These are phyloP conservation scores for Eleusine indica DNA, from an alignment of 176 grass and related monocot species.

Conservation along the genomic window DNA sequence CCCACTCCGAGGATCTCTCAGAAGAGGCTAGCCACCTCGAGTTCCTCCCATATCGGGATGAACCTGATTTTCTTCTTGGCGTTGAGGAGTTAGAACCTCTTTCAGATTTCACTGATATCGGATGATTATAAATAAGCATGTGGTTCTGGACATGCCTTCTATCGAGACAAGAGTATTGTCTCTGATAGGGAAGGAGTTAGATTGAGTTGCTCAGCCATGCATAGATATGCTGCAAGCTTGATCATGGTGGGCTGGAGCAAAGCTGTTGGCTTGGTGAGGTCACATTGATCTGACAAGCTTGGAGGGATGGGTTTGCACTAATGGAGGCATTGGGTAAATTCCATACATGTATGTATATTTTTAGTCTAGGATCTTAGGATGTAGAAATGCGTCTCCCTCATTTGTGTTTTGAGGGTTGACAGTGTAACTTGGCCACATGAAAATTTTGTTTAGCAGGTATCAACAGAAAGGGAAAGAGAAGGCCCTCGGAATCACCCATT, in stretches of 20 bases:
- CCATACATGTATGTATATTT: slow-evolving; percentile 75
- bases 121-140: slow-evolving; percentile 49
- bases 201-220: slow-evolving; percentile 3
- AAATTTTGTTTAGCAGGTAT: slow-evolving; percentile 64
- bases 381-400: slow-evolving; percentile 43
- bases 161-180: slow-evolving; percentile 35
- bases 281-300: slow-evolving; percentile 40
- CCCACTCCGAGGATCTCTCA: slow-evolving; percentile 21
- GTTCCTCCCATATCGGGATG: slow-evolving; percentile 49
- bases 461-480: slow-evolving; percentile 37
- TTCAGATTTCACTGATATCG: slow-evolving; percentile 78
- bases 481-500: slow-evolving; percentile 25
- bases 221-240: slow-evolving; percentile 14
- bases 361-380: slow-evolving; percentile 56
- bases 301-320: slow-evolving; percentile 35
- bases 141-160: slow-evolving; percentile 17
- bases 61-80: slow-evolving; percentile 53
- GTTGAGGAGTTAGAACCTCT: slow-evolving; percentile 76
- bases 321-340: slow-evolving; percentile 59
- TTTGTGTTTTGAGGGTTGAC: slow-evolving; percentile 38
- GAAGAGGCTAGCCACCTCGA: slow-evolving; percentile 37
- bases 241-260: slow-evolving; percentile 35
- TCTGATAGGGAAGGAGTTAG: slow-evolving; percentile 30
- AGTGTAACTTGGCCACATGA: slow-evolving; percentile 54
- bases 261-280: slow-evolving; percentile 41